Percentiles rank a stretch among this genome's conserved stretches.
Evolutionary conservation across 2,329 filamentous ascomycete species (phyloP).

Genomic region (Colletotrichum tamarilloi): DNA sequence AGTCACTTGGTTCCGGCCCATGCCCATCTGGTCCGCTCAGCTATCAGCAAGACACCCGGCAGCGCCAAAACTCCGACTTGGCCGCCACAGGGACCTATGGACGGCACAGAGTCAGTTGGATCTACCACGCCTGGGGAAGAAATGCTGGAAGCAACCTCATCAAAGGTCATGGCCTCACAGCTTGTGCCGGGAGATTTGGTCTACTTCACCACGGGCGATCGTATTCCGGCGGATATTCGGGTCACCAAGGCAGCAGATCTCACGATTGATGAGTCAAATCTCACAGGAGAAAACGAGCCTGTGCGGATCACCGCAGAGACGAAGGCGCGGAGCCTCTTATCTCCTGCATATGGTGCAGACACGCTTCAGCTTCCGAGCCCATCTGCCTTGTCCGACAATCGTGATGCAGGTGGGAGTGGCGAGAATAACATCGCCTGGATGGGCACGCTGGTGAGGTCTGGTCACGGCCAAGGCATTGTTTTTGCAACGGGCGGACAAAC

Average conservation of each 20-base stretch:
- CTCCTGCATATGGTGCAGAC: constrained; percentile 44
- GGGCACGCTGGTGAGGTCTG: constrained; percentile 95
- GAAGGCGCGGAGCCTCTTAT: constrained; percentile 45
- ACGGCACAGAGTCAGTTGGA: constrained; percentile 45
- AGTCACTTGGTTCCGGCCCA: constrained; percentile 95
- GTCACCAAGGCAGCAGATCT: constrained; percentile 92
- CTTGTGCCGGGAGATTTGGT: constrained; percentile 94
- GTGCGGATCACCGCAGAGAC: constrained; percentile 81
- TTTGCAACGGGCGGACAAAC: constrained; percentile 94
- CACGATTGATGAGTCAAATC: constrained; percentile 94
- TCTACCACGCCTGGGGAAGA: constrained; percentile 72
- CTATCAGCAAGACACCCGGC: constrained; percentile 48
- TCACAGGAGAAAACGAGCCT: constrained; percentile 96
- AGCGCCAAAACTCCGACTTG: constrained; percentile 55
- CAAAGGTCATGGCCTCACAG: constrained; percentile 86
- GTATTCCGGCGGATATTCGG: constrained; percentile 94
- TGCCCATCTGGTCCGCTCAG: constrained; percentile 87
- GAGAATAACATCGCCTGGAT: constrained; percentile 96
- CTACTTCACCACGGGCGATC: constrained; percentile 93
- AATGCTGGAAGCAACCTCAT: constrained; percentile 77
- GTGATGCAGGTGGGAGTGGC: constrained; percentile 76
- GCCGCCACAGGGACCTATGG: constrained; percentile 60
- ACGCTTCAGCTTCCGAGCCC: constrained; percentile 47
- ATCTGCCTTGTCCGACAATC: constrained; percentile 64
- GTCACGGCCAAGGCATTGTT: constrained; percentile 96